phyloP scores from a whole-genome alignment of 768 basidiomycete species.

The Grammothele lineata region DNA sequence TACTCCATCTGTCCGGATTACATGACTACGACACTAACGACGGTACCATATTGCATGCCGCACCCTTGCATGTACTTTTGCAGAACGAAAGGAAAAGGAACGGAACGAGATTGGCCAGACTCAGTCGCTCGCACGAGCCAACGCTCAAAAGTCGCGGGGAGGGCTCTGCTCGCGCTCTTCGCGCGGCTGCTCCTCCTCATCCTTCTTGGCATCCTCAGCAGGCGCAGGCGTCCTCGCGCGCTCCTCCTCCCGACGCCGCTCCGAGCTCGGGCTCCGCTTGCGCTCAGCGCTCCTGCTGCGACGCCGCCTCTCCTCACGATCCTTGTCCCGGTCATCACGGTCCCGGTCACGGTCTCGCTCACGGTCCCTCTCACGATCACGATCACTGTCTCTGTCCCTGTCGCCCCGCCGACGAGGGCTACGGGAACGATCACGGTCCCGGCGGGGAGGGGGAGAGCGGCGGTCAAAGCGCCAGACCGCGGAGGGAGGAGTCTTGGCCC shows the following conservation, averaged over 20 bases:
- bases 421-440: conserved; percentile 46
- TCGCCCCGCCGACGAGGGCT: conserved; percentile 46
- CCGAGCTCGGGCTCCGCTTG: conserved; percentile 41
- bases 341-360: conserved; percentile 25
- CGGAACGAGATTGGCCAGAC: too few species aligned
- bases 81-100: too few species aligned
- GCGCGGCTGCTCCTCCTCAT: conserved; percentile 30
- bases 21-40: too few species aligned
- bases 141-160: conserved; percentile 41
- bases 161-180: conserved; percentile 53
- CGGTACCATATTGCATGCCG: too few species aligned
- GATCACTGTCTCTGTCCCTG: conserved; percentile 28
- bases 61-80: too few species aligned
- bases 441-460: conserved; percentile 42
- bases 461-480: conserved; percentile 78
- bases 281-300: conserved; percentile 47
- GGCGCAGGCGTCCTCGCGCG: conserved; percentile 54
- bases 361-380: conserved; percentile 7
- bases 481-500: conserved; percentile 81
- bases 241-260: conserved; percentile 38
- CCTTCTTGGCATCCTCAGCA: conserved; percentile 37
- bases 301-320: conserved; percentile 42
- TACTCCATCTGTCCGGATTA: too few species aligned
- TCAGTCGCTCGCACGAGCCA: too few species aligned
- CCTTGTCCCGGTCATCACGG: conserved; percentile 24